Percentiles rank a stretch among this genome's conserved stretches.
Evolutionary conservation across 495 filamentous ascomycete species (phyloP).

Genomic region (Hypoxylon subgilvum): DNA sequence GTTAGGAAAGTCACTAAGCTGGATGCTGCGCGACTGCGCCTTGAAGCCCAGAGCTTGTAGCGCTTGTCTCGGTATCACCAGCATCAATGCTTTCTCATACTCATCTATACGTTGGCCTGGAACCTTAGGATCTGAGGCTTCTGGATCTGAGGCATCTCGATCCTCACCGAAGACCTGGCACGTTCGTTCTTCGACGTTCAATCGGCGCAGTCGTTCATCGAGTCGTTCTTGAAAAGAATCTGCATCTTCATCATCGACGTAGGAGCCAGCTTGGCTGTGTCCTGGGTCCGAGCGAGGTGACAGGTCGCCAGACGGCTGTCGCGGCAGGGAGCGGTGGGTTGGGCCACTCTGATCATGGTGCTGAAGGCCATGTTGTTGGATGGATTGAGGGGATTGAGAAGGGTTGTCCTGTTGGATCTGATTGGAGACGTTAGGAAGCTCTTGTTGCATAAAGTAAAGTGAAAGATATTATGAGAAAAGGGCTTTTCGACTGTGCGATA

Average conservation of each 20-base stretch:
- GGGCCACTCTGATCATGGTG: slow-evolving; percentile 55
- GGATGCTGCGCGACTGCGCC: slow-evolving; percentile 52
- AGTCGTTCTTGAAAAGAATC: slow-evolving; percentile 47
- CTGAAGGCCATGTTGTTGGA: slow-evolving; percentile 78
- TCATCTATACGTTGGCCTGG: slow-evolving; percentile 70
- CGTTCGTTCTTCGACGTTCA: no score
- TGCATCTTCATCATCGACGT: slow-evolving; percentile 40
- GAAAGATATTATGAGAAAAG: slow-evolving; percentile 42
- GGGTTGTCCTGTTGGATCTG: slow-evolving; percentile 54
- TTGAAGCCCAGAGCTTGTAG: slow-evolving; percentile 63
- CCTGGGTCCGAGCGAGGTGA: slow-evolving; percentile 39
- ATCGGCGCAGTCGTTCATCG: slow-evolving; percentile 47
- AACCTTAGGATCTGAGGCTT: slow-evolving; percentile 23
- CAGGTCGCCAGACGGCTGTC: slow-evolving; percentile 35
- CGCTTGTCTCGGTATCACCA: slow-evolving; percentile 52
- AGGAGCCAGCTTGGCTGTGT: slow-evolving; percentile 16
- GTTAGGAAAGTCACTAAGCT: slow-evolving; percentile 77
- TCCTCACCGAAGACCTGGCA: no score
- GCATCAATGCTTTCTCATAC: slow-evolving; percentile 69
- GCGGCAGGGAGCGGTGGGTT: slow-evolving; percentile 39
- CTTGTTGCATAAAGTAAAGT: slow-evolving; percentile 87
- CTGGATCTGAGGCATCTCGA: slow-evolving; percentile 27
- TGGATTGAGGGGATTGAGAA: slow-evolving; percentile 46
- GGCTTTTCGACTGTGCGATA: slow-evolving; percentile 69
- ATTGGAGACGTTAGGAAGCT: slow-evolving; percentile 68